Conservation (phyloP, 352 stramenopile genomes). For the Phytophthora multivora region DNA sequence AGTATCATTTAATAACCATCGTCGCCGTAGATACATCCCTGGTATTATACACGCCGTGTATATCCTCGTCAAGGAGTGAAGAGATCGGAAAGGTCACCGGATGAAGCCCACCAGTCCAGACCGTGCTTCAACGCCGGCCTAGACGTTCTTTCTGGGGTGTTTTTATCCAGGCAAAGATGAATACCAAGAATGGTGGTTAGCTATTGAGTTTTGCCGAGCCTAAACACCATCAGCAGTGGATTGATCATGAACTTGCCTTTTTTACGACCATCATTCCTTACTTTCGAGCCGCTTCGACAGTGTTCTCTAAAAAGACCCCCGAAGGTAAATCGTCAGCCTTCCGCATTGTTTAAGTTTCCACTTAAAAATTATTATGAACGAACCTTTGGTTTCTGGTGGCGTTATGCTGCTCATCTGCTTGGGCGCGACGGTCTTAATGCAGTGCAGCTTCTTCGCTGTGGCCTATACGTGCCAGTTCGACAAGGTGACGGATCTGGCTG, state of each 20-base stretch:
- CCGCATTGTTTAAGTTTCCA: conserved; percentile 1
- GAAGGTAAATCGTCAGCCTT: too few relatives aligned
- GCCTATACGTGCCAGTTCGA: conserved; percentile 68
- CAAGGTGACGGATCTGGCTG: conserved; percentile 70
- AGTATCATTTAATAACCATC: background rate
- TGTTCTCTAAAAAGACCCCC: conserved; percentile 1
- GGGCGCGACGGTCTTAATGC: conserved; percentile 53
- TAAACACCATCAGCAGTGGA: background rate
- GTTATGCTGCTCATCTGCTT: conserved; percentile 54
- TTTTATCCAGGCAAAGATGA: background rate
- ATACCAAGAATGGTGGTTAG: background rate
- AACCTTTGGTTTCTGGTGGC: conserved; percentile 31
- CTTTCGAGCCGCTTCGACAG: conserved; percentile 12
- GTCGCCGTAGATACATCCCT: conserved; percentile 49
- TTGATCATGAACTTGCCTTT: background rate
- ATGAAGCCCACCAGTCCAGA: background rate
- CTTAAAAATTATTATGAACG: conserved; percentile 13
- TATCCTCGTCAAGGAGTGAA: conserved; percentile 56
- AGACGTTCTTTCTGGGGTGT: too few relatives aligned
- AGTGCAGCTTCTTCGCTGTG: conserved; percentile 65
- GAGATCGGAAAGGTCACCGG: background rate
- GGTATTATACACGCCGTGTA: conserved; percentile 62
- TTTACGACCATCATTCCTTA: background rate
- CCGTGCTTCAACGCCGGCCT: too few relatives aligned
- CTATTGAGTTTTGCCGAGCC: background rate